Evolutionary conservation across 139 green algal genomes (phyloP).

Genomic region (Ulvella scutata): DNA sequence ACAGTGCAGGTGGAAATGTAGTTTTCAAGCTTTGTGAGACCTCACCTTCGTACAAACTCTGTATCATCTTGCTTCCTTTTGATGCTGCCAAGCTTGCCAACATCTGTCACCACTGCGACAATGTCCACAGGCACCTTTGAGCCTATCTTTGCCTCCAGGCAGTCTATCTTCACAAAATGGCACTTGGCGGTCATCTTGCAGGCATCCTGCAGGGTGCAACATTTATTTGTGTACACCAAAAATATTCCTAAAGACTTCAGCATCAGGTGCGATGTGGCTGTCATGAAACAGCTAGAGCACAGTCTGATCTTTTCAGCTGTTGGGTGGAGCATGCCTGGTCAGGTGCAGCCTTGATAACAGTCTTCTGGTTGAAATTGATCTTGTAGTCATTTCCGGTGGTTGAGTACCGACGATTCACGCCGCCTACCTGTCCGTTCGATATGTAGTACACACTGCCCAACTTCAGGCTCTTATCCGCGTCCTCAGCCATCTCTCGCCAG

Average conservation of each 20-base stretch:
- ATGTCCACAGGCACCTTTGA: background rate
- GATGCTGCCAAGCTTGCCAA: background rate
- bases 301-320: background rate
- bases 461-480: background rate
- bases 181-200: background rate
- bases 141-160: background rate
- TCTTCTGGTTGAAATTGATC: background rate
- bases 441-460: background rate
- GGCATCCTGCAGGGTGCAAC: background rate
- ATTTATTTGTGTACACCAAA: background rate
- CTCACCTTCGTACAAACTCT: background rate
- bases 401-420: background rate
- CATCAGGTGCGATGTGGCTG: background rate
- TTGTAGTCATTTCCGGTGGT: background rate
- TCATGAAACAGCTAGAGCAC: background rate
- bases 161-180: background rate
- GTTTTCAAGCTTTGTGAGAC: background rate
- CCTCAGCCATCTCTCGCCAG: background rate
- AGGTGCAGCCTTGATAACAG: background rate
- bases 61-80: background rate
- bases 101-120: background rate
- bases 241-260: no score
- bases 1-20: background rate
- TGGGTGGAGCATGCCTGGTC: background rate
- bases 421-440: background rate